Conservation (phyloP, 495 filamentous ascomycete genomes). For the Penicillium maclennaniae region DNA sequence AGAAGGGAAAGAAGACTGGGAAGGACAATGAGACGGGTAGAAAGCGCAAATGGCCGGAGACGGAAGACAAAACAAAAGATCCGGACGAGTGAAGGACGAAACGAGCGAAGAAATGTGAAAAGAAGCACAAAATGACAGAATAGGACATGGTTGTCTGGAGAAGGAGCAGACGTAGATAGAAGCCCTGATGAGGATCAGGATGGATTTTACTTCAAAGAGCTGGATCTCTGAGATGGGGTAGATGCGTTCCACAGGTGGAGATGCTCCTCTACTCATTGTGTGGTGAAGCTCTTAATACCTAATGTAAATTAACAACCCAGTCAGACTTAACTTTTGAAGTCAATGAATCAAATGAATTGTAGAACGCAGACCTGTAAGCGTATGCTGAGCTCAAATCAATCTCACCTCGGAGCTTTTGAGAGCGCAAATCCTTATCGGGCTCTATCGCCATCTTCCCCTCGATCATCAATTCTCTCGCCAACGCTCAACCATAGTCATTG, state of each 20-base stretch:
- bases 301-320: neutral
- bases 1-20: too few species aligned
- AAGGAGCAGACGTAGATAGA: neutral
- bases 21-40: too few species aligned
- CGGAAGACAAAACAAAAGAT: too few species aligned
- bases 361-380: neutral
- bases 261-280: neutral
- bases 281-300: neutral
- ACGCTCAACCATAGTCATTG: neutral
- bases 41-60: too few species aligned
- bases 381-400: neutral
- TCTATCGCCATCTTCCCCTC: constrained; percentile 6
- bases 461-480: neutral
- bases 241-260: neutral
- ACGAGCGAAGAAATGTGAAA: too few species aligned
- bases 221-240: neutral
- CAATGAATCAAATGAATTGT: neutral
- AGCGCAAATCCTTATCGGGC: constrained; percentile 15
- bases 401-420: neutral
- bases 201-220: neutral
- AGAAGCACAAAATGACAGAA: too few species aligned
- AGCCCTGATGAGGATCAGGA: neutral
- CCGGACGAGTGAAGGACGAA: too few species aligned
- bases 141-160: too few species aligned
- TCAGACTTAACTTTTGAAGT: neutral